Conservation (phyloP, 2,329 filamentous ascomycete genomes). For the Monilinia fructicola region DNA sequence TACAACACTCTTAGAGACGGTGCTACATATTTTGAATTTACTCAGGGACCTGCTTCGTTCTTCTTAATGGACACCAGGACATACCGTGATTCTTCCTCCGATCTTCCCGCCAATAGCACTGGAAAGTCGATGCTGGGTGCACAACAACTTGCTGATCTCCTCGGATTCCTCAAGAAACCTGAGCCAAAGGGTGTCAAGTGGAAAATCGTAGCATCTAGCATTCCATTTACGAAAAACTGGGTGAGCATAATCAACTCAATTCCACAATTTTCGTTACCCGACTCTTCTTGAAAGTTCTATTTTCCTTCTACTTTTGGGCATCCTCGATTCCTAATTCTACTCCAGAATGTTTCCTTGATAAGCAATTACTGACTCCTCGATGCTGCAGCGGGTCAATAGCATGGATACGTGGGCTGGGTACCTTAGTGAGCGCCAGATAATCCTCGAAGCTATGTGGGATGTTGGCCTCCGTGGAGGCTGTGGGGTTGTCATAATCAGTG, state of each 20-base stretch:
- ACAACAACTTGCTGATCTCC: constrained; percentile 74
- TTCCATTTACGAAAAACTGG: constrained; percentile 99
- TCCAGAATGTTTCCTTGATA: background rate
- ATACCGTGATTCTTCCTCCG: constrained; percentile 70
- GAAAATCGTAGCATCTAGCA: constrained; percentile 88
- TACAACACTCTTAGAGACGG: constrained; percentile 46
- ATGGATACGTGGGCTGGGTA: constrained; percentile 95
- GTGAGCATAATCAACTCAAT: background rate
- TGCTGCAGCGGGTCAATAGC: constrained; percentile 63
- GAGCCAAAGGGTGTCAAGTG: constrained; percentile 79
- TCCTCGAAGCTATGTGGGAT: constrained; percentile 92
- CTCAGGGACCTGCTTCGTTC: constrained; percentile 86
- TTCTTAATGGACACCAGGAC: constrained; percentile 92
- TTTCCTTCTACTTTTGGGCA: background rate
- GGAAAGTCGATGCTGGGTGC: constrained; percentile 85
- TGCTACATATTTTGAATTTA: constrained; percentile 85
- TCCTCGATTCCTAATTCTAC: background rate
- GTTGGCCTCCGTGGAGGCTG: constrained; percentile 67
- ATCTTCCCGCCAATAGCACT: constrained; percentile 56
- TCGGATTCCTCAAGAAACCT: constrained; percentile 71
- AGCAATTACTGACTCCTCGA: background rate
- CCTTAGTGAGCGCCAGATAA: constrained; percentile 70
- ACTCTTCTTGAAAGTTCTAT: background rate
- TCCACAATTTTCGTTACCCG: no score
- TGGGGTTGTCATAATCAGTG: constrained; percentile 81